Evolutionary conservation across 2,329 filamentous ascomycete species (phyloP).

Genomic region (Sarocladium strictum): DNA sequence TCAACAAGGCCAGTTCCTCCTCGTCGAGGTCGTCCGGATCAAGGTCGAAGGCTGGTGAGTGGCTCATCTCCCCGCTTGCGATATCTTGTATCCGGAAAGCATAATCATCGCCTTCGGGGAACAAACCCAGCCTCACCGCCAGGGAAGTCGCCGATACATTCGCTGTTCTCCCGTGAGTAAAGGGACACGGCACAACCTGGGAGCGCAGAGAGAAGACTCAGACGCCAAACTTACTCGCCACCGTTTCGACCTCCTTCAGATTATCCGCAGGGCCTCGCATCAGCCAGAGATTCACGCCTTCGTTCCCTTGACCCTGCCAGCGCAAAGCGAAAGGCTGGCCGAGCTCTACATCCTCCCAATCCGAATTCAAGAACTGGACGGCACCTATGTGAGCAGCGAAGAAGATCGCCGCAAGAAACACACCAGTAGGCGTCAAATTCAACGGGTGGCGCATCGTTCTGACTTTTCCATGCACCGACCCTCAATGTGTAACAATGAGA

Average conservation of each 20-base stretch:
- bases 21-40: neutral
- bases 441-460: neutral
- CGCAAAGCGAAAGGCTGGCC: neutral
- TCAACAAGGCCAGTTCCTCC: neutral
- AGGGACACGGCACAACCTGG: too few species aligned
- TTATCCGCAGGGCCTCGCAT: neutral
- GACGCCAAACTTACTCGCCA: neutral
- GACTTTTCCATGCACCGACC: too few species aligned
- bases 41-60: neutral
- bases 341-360: neutral
- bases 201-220: too few species aligned
- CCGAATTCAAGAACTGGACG: neutral
- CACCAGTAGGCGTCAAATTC: neutral
- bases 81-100: neutral
- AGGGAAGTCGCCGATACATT: too few species aligned
- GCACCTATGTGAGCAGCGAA: neutral
- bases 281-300: neutral
- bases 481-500: too few species aligned
- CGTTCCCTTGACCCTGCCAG: neutral
- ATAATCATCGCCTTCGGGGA: neutral
- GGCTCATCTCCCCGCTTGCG: neutral
- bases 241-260: neutral
- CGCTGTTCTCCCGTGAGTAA: neutral
- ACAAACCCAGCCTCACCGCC: too few species aligned
- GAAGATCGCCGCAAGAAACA: neutral